phyloP scores from a whole-genome alignment of 2,329 filamentous ascomycete genomes.

The Cercospora beticola region DNA sequence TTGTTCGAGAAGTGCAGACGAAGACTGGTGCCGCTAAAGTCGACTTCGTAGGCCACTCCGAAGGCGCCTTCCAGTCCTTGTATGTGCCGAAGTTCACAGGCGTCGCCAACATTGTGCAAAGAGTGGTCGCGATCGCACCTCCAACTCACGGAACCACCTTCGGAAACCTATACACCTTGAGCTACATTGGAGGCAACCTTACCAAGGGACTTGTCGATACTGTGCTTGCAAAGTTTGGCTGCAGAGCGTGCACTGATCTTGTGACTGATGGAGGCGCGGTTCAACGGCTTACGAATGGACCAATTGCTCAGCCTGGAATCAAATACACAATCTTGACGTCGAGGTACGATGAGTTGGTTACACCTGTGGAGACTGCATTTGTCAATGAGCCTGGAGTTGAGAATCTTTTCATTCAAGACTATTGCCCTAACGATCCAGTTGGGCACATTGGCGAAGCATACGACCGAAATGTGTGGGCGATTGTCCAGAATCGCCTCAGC shows the following conservation, averaged over 20 bases:
- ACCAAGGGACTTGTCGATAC: conserved; percentile 19
- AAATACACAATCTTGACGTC: conserved; percentile 26
- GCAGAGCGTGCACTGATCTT: conserved; percentile 26
- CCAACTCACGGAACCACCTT: conserved; percentile 30
- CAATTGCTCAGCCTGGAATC: conserved; percentile 27
- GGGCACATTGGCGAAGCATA: conserved; percentile 32
- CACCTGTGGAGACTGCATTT: conserved; percentile 25
- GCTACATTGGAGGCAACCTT: conserved; percentile 24
- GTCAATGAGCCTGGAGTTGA: conserved; percentile 27
- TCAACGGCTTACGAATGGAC: conserved; percentile 18
- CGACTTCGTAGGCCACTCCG: conserved; percentile 30
- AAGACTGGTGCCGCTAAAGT: conserved; percentile 24
- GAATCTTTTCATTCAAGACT: conserved; percentile 30
- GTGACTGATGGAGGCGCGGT: conserved; percentile 24
- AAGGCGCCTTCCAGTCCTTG: conserved; percentile 29
- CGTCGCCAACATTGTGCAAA: conserved; percentile 21
- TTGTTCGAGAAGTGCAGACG: conserved; percentile 23
- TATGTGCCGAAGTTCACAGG: conserved; percentile 29
- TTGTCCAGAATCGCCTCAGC: conserved; percentile 27
- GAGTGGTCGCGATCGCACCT: conserved; percentile 29
- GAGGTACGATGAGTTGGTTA: conserved; percentile 29
- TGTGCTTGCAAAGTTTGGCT: conserved; percentile 22
- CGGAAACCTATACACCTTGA: conserved; percentile 22
- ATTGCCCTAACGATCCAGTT: conserved; percentile 25
- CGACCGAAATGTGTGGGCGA: conserved; percentile 27